Percentiles rank a stretch among this genome's conserved stretches.
phyloP scores from a whole-genome alignment of 2,329 filamentous ascomycete genomes.

The Colletotrichum lupini region DNA sequence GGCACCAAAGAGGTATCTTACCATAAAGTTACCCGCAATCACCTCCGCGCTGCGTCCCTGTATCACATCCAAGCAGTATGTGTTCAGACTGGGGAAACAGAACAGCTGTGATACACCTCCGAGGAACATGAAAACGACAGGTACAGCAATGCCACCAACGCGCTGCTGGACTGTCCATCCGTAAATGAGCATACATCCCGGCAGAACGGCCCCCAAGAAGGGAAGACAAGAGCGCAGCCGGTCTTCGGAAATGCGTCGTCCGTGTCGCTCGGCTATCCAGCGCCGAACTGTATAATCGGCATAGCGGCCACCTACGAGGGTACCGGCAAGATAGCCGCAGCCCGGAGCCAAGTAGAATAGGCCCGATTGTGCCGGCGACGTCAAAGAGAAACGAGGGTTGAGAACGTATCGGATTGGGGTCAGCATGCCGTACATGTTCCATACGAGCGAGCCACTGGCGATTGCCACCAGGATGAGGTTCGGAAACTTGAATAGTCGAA shows the following conservation, averaged over 20 bases:
- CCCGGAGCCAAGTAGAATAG: conserved; percentile 79
- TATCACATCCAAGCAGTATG: conserved; percentile 51
- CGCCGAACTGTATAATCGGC: conserved; percentile 72
- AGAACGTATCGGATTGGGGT: conserved; percentile 77
- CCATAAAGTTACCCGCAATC: conserved; percentile 81
- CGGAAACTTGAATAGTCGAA: conserved; percentile 72
- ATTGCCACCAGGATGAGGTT: conserved; percentile 70
- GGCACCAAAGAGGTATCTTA: conserved; percentile 81
- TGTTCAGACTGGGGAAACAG: conserved; percentile 76
- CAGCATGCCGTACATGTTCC: conserved; percentile 78
- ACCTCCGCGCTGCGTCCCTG: conserved; percentile 32
- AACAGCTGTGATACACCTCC: conserved; percentile 77
- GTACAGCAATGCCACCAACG: conserved; percentile 55
- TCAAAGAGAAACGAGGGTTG: conserved; percentile 75
- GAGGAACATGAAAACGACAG: conserved; percentile 74
- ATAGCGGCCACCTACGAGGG: conserved; percentile 75
- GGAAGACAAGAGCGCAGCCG: conserved; percentile 70
- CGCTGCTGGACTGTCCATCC: conserved; percentile 59
- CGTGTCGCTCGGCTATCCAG: conserved; percentile 62
- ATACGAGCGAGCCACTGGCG: conserved; percentile 71
- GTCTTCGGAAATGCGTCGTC: conserved; percentile 77
- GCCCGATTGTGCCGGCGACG: conserved; percentile 70
- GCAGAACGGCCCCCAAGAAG: conserved; percentile 69
- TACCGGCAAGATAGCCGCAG: conserved; percentile 73
- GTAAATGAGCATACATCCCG: conserved; percentile 75